Percentiles rank a stretch among this genome's conserved stretches.
Conservation (phyloP, 169 alveolate species). For the Theileria orientalis region DNA sequence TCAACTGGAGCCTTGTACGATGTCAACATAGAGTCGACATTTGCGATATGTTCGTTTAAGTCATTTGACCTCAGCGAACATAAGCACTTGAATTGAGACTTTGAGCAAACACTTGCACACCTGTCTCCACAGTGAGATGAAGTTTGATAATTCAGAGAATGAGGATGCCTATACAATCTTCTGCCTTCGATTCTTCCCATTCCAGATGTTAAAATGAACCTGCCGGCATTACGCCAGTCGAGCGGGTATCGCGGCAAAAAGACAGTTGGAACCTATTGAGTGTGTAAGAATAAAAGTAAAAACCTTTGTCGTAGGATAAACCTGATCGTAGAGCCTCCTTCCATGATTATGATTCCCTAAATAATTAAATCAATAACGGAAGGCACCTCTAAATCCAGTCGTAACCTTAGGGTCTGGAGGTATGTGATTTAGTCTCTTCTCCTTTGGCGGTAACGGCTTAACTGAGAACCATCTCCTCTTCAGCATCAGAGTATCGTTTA, state of each 20-base stretch:
- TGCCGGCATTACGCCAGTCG: conserved; percentile 88
- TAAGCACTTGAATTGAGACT: conserved; percentile 70
- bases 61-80: conserved; percentile 69
- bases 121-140: conserved; percentile 73
- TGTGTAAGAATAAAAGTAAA: too few relatives aligned
- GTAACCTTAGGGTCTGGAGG: conserved; percentile 49
- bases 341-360: conserved; percentile 84
- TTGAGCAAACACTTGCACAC: conserved; percentile 72
- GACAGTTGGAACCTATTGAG: conserved; percentile 78
- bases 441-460: conserved; percentile 48
- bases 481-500: not conserved
- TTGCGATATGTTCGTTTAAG: conserved; percentile 35
- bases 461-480: not conserved
- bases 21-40: conserved; percentile 58
- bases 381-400: conserved; percentile 30
- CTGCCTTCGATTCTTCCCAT: conserved; percentile 78
- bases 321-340: conserved; percentile 81
- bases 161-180: conserved; percentile 62
- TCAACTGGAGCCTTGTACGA: conserved; percentile 69
- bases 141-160: conserved; percentile 68
- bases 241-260: conserved; percentile 81
- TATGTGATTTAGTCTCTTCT: conserved; percentile 32
- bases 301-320: conserved; percentile 85
- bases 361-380: not conserved
- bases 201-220: conserved; percentile 79